Base-by-base conservation (phyloP, 2,329 filamentous ascomycete genomes). In the Pseudogymnoascus pannorum region DNA sequence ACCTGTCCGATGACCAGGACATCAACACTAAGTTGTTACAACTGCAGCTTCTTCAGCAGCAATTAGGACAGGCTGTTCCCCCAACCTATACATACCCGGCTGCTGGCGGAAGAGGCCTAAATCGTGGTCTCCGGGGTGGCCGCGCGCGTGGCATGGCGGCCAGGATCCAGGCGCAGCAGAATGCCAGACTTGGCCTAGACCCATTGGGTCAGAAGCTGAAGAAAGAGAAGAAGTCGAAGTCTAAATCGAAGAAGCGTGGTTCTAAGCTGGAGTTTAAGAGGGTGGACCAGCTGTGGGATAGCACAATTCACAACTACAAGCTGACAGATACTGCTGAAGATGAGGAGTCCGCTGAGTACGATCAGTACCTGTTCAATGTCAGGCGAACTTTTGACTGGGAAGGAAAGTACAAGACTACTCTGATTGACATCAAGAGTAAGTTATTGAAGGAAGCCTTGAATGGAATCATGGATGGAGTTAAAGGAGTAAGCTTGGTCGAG, bases 371-470 rank as follows among this genome's bases (percentile, higher is more conserved):
- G 29, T 96, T 96, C 72, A 89, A 91, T 22, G 88, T 96, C 14
- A 85, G 90, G 14, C 83, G 92, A 60, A 87, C 84, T 12, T 95
- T 96, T 71, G 87, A 92, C 72, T 91, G 84, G 84, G 89, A 94
- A 67, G 90, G 91, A 64, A 91, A 91, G 68, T 92, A 90, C 68
- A 79, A 84, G 67, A 70, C 72, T 69, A 92, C 91, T 0, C 76
- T 87, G 12, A 85, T 96, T 57, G 91, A 96, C 66, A 89, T 96
- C 73, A 94, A 92, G 75, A 94, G 90, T 71, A 91, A 91, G 67
- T 75, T 85, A 14, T 78, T 96, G 3, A 87, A 87, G 6, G 86
- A 91, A 64, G 86, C 84, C 20, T 78, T 93, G 0, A 79, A 82
- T 58, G 84, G 86, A 42, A 81, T 92, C 9, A 87, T 93, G 79